Evolutionary conservation across 2,329 filamentous ascomycete genomes (phyloP), one percentile per base, ranked within the genome.

Genomic region (Colletotrichum ledebouriae): DNA sequence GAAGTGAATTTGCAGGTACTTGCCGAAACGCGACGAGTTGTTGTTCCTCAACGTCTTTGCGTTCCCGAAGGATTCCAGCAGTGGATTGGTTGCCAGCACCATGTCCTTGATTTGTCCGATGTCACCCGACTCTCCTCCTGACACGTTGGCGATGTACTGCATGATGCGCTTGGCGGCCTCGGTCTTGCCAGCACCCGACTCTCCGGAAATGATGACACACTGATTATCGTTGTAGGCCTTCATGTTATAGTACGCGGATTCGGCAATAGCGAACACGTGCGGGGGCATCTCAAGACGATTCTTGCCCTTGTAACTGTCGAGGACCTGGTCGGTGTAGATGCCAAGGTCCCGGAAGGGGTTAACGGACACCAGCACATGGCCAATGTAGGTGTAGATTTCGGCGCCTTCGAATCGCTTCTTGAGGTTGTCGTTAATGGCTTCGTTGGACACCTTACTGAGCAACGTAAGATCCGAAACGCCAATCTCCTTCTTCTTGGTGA

Each of bases 361-460:
- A 80, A 99, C 96, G 44, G 96, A 98, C 74, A 99, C 96, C 87
- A 99, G 82, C 81, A 99, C 96, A 91, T 98, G 95, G 83, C 96
- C 96, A 79, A 99, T 99, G 81, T 99, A 99, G 77, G 96, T 99
- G 84, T 99, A 99, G 79, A 99, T 99, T 83, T 99, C 95, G 80
- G 87, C 91, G 86, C 95, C 94, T 78, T 98, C 94, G 81, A 99
- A 99, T 71, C 96, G 90, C 85, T 98, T 97, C 86, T 98, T 97
- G 80, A 99, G 80, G 80, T 99, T 99, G 66, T 98, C 96, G 83
- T 99, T 99, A 85, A 99, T 99, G 70, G 95, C 94, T 81, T 99
- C 96, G 81, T 99, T 98, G 73, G 94, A 97, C 72, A 99, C 97
- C 82, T 98, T 98, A 86, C 94, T 98, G 78, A 99, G 92, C 75